These are phyloP conservation scores for Fusarium scirpi DNA, from an alignment of 2,329 filamentous ascomycete genomes.

Conservation along the genomic window DNA sequence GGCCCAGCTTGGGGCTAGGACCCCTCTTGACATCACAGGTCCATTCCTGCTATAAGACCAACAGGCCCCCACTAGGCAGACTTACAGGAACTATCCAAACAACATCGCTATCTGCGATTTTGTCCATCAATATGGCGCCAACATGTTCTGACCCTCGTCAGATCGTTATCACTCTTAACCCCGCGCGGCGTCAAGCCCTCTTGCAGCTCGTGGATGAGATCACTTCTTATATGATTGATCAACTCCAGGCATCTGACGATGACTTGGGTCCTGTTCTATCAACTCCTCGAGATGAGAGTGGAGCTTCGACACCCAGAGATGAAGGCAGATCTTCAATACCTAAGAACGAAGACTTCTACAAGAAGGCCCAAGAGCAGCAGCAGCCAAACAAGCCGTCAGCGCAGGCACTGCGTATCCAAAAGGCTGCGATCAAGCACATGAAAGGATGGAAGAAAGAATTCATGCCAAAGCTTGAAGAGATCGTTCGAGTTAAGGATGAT, in stretches of 20 bases:
- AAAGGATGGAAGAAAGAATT: slow-evolving; percentile 82
- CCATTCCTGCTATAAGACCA: slow-evolving; percentile 15
- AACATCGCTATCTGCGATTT: background rate
- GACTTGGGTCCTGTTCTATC: slow-evolving; percentile 49
- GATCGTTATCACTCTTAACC: slow-evolving; percentile 66
- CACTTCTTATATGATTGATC: slow-evolving; percentile 64
- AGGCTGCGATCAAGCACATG: slow-evolving; percentile 74
- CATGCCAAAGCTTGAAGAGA: slow-evolving; percentile 76
- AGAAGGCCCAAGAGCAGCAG: slow-evolving; percentile 28
- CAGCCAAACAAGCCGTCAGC: slow-evolving; percentile 38
- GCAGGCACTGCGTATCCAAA: slow-evolving; percentile 53
- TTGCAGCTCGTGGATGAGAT: slow-evolving; percentile 64
- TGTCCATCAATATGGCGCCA: slow-evolving; percentile 60
- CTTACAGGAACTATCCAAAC: background rate
- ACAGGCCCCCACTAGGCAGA: background rate
- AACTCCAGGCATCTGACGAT: slow-evolving; percentile 58
- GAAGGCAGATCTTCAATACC: slow-evolving; percentile 9
- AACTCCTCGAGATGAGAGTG: slow-evolving; percentile 28
- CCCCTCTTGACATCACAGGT: slow-evolving; percentile 7
- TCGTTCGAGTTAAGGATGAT: slow-evolving; percentile 66
- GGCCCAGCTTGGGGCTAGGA: slow-evolving; percentile 12
- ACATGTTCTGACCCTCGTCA: slow-evolving; percentile 67
- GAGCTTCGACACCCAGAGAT: slow-evolving; percentile 22
- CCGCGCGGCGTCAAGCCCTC: slow-evolving; percentile 63
- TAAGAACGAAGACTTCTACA: slow-evolving; percentile 20